Evolutionary conservation across 2,329 filamentous ascomycete genomes (phyloP), one percentile per base, ranked within the genome.

Genomic region (Epicoccum nigrum): DNA sequence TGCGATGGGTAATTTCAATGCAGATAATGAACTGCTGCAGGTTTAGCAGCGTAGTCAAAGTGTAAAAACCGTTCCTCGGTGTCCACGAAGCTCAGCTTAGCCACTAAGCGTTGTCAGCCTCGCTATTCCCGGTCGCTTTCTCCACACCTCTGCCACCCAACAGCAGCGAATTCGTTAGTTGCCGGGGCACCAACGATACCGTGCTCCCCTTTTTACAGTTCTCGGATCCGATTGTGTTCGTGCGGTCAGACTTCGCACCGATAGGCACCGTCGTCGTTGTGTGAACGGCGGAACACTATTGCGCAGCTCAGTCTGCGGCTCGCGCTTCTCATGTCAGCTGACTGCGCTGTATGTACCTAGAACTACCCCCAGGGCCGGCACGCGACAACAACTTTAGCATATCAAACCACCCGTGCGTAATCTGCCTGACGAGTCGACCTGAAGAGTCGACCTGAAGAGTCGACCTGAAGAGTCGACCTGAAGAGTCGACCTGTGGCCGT

Each of bases 41-140:
- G 8, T 32, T 32, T 32, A 21, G n/a, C 38, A 35, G 21, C 27
- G 34, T n/a, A n/a, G 23, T 35, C 12, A 12, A 34, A 23, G 21
- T 25, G 19, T 16, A 38, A 17, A 32, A 15, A 28, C 42, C 39
- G 15, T 13, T 51, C 9, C 23, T 53, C 54, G 50, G 54, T 27
- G 54, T 56, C 30, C 42, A 47, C 54, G 54, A 56, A 30, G 31
- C 35, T 62, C 57, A 60, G 59, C 57, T 59, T 21, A 56, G 57
- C 52, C 55, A 46, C 51, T 51, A 51, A 33, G 41, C 46, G 23
- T 43, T 28, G 48, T 43, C 23, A 46, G 48, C 8, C 42, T 52
- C 49, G 49, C 49, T 52, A 23, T 25, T 38, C 43, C 49, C 28
- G 28, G 43, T 38, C 35, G 21, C 30, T 50, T 33, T 51, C 41